Base-by-base conservation (phyloP, 2,329 filamentous ascomycete species). In the Talaromyces sp. region DNA sequence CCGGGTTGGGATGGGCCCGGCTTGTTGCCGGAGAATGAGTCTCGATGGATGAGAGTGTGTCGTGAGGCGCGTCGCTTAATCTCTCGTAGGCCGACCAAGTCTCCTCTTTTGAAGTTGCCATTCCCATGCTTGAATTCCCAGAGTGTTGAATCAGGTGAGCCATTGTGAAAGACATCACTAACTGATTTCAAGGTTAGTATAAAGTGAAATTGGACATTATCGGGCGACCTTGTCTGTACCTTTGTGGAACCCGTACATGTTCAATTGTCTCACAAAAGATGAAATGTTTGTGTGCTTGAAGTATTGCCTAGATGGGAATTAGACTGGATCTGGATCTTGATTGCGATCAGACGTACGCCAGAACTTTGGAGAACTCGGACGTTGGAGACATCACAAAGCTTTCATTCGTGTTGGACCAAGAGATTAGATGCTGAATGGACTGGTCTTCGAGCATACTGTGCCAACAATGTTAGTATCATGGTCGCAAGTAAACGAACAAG, bases 181-280 rank as follows among this genome's bases (percentile, higher is more conserved):
- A 97, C 94, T 97, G 46, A 4, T 19, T 21, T 12, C 3, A 19
- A 8, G 19, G 43, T 46, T 56, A 50, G 14, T n/a, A 4, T 21
- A 24, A 53, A 31, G 61, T 35, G 38, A 52, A 52, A 29, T 9
- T 51, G 10, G 5, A n/a, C 26, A 17, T 11, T 12, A 19, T 26
- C 24, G 27, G 21, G 14, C 27, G 27, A 19, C 12, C 26, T 12
- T 21, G 10, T 43, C 43, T 21, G 46, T 75, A 95, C 92, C 92
- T 89, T 99, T 99, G 74, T 99, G 94, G 75, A 99, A 99, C 7
- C 94, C 94, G 69, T 99, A 99, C 94, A 99, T 99, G 73, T 99
- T 99, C 56, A 99, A 79, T 77, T 99, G 94, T 54, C 94, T 87
- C 55, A 99, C 94, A 74, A 99, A 99, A 0, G 94, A 97, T 11